Evolutionary conservation across 495 filamentous ascomycete genomes (phyloP).

Genomic region (Aspergillus diversus): DNA sequence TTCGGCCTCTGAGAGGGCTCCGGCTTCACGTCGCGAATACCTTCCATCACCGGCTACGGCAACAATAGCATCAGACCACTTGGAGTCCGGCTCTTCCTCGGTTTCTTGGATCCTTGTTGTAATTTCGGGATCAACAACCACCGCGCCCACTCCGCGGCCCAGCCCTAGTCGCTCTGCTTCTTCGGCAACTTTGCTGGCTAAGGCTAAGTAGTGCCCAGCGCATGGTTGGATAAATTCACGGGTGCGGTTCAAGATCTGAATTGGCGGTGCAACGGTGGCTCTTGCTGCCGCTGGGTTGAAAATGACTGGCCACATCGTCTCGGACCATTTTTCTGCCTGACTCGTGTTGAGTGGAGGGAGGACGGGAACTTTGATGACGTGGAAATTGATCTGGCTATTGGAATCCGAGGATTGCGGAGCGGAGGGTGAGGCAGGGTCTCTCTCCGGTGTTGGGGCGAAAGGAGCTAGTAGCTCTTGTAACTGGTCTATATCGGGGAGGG

Average conservation of each 20-base stretch:
- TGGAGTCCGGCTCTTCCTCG: slow-evolving; percentile 20
- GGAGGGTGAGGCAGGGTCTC: slow-evolving; percentile 3
- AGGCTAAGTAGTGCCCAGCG: slow-evolving; percentile 62
- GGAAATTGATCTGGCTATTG: slow-evolving; percentile 43
- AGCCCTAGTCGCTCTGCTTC: slow-evolving; percentile 57
- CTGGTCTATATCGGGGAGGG: slow-evolving; percentile 33
- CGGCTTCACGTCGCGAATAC: slow-evolving; percentile 56
- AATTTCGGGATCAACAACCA: slow-evolving; percentile 69
- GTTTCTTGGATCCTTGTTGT: slow-evolving; percentile 35
- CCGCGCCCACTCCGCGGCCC: slow-evolving; percentile 76
- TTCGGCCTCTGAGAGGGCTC: slow-evolving; percentile 33
- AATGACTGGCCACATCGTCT: slow-evolving; percentile 81
- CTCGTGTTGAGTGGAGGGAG: slow-evolving; percentile 71
- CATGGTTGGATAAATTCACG: slow-evolving; percentile 59
- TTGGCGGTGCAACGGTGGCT: slow-evolving; percentile 41
- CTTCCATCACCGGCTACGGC: slow-evolving; percentile 80
- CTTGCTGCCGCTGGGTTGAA: slow-evolving; percentile 77
- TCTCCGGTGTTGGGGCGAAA: slow-evolving; percentile 31
- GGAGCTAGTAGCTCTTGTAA: slow-evolving; percentile 40
- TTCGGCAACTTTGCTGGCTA: slow-evolving; percentile 67
- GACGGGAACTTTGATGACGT: slow-evolving; percentile 67
- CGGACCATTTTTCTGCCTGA: slow-evolving; percentile 77
- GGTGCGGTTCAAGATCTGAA: slow-evolving; percentile 61
- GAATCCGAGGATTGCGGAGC: slow-evolving; percentile 11
- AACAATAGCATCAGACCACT: slow-evolving; percentile 55